Conservation (phyloP, 2,329 filamentous ascomycete species). For the Stemphylium vesicarium region DNA sequence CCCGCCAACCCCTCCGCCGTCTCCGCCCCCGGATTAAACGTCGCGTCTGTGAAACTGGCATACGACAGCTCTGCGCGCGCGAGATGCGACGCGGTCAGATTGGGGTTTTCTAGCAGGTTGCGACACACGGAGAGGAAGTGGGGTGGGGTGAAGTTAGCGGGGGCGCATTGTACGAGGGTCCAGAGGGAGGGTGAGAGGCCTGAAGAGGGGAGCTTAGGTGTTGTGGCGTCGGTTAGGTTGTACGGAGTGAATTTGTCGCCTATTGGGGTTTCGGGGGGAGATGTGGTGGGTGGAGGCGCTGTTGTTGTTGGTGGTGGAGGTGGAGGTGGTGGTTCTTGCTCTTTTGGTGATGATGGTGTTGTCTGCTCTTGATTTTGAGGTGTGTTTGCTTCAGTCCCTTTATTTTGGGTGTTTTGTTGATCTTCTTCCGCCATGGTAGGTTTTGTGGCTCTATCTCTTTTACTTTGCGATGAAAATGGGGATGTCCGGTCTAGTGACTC, state of each 20-base stretch:
- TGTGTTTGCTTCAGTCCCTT: not conserved
- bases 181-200: slow-evolving; percentile 45
- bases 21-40: slow-evolving; percentile 41
- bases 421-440: not conserved
- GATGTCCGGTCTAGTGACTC: no score
- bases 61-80: slow-evolving; percentile 78
- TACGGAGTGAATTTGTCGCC: slow-evolving; percentile 43
- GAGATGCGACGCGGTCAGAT: slow-evolving; percentile 77
- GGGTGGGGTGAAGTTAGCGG: slow-evolving; percentile 67
- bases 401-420: not conserved
- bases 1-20: slow-evolving; percentile 47
- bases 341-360: not conserved
- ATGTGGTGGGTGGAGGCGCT: no score
- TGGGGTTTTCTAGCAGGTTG: slow-evolving; percentile 79
- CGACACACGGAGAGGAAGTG: slow-evolving; percentile 72
- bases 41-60: slow-evolving; percentile 54
- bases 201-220: slow-evolving; percentile 23
- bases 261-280: not conserved
- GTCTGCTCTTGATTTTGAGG: not conserved
- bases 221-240: slow-evolving; percentile 31
- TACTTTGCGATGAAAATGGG: not conserved
- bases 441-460: not conserved
- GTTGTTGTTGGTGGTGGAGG: not conserved
- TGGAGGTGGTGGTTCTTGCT: not conserved
- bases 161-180: slow-evolving; percentile 47